Percentiles rank a stretch among this genome's conserved stretches.
Evolutionary conservation across 768 basidiomycete species (phyloP).

Genomic region (Lepiota brunneoincarnata): DNA sequence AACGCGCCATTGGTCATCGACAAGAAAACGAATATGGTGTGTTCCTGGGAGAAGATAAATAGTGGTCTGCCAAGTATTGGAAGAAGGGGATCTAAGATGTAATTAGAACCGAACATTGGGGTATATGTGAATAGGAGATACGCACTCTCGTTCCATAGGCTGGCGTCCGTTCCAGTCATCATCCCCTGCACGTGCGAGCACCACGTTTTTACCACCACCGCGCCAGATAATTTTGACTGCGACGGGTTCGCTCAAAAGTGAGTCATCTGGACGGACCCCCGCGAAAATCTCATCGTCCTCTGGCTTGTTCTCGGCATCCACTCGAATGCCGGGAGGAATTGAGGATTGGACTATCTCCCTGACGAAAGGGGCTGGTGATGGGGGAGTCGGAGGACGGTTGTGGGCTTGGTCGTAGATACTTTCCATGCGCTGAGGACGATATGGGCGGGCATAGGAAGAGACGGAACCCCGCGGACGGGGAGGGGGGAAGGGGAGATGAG

Average conservation of each 20-base stretch:
- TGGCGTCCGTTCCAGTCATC: constrained; percentile 73
- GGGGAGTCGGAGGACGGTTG: not conserved
- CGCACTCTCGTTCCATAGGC: constrained; percentile 63
- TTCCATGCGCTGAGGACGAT: constrained; percentile 39
- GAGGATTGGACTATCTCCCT: constrained; percentile 61
- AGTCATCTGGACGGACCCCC: constrained; percentile 13
- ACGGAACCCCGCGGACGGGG: constrained; percentile 10
- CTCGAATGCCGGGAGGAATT: constrained; percentile 53
- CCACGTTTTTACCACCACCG: constrained; percentile 60
- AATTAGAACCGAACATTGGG: constrained; percentile 9
- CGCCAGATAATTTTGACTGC: constrained; percentile 61
- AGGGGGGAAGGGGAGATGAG: constrained; percentile 22
- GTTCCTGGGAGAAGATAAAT: constrained; percentile 78
- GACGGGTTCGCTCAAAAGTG: constrained; percentile 26
- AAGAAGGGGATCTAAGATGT: constrained; percentile 25
- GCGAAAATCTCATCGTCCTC: constrained; percentile 10
- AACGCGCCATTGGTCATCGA: constrained; percentile 85
- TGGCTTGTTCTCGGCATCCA: constrained; percentile 23
- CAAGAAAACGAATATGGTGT: constrained; percentile 92
- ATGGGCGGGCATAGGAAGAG: constrained; percentile 1
- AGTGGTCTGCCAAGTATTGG: constrained; percentile 32
- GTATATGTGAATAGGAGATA: constrained; percentile 15
- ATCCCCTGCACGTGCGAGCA: constrained; percentile 72
- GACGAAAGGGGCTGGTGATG: constrained; percentile 36
- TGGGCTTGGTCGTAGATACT: constrained; percentile 36